Evolutionary conservation across 306 rosid species (phyloP).

Genomic region (Bauhinia variegata): DNA sequence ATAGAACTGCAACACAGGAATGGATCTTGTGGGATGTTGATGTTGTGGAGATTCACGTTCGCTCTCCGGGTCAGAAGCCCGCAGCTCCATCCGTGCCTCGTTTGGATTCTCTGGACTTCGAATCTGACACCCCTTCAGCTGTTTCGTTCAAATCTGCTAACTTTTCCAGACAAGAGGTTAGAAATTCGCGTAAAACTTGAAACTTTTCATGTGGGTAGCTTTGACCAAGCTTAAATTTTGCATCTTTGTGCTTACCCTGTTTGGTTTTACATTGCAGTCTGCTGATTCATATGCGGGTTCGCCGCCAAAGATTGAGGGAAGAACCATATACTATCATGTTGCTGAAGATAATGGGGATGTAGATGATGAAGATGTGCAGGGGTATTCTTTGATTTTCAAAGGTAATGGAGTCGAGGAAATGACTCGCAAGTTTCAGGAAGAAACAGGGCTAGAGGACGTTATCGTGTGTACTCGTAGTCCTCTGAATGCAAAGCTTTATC

Average conservation of each 20-base stretch:
- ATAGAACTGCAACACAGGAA: constrained; percentile 74
- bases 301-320: constrained; percentile 67
- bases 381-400: constrained; percentile 61
- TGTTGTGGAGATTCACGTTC: constrained; percentile 62
- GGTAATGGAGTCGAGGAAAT: constrained; percentile 82
- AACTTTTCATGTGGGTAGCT: neutral
- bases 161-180: constrained; percentile 63
- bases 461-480: constrained; percentile 79
- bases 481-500: constrained; percentile 72
- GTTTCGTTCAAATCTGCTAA: constrained; percentile 40
- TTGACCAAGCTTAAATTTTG: neutral
- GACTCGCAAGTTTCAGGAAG: constrained; percentile 75
- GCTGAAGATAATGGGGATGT: constrained; percentile 84
- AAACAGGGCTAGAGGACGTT: constrained; percentile 71
- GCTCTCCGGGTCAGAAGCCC: constrained; percentile 38
- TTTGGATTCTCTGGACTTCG: constrained; percentile 67
- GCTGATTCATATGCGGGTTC: constrained; percentile 45
- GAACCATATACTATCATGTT: constrained; percentile 79
- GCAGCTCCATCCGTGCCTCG: constrained; percentile 51
- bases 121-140: constrained; percentile 44
- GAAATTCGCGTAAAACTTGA: neutral
- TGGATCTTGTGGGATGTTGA: constrained; percentile 89
- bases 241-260: neutral
- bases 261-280: constrained; percentile 51
- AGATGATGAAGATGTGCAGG: constrained; percentile 55